phyloP scores from a whole-genome alignment of 2,329 filamentous ascomycete species.

The Pestalotiopsis fici region DNA sequence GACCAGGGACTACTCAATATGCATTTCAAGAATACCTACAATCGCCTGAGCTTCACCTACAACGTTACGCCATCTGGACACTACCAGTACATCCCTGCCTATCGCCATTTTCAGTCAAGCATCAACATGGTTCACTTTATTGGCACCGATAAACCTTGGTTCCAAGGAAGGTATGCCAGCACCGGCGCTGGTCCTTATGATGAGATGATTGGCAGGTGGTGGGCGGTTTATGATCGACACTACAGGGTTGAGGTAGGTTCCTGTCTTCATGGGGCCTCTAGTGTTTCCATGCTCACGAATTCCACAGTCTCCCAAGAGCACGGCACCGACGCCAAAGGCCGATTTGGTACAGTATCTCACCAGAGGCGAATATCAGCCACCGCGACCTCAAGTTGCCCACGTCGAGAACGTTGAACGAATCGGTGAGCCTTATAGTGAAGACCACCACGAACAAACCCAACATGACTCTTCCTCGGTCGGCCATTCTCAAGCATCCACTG shows the following conservation, averaged over 20 bases:
- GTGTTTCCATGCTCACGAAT: conserved; percentile 7
- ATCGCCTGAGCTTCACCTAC: conserved; percentile 91
- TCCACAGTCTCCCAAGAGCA: conserved; percentile 17
- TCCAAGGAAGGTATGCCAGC: conserved; percentile 57
- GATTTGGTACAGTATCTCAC: conserved; percentile 54
- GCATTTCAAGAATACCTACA: conserved; percentile 82
- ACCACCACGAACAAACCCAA: conserved; percentile 20
- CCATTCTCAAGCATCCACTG: conserved; percentile 12
- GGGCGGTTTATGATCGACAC: conserved; percentile 90
- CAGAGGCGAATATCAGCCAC: conserved; percentile 52
- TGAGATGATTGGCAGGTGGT: conserved; percentile 87
- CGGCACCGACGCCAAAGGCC: conserved; percentile 17
- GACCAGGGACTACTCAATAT: conserved; percentile 96
- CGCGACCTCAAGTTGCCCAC: background rate
- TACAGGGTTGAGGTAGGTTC: conserved; percentile 59
- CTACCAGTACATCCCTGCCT: conserved; percentile 97
- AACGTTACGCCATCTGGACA: conserved; percentile 96
- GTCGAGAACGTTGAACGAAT: conserved; percentile 24
- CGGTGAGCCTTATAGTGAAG: conserved; percentile 32
- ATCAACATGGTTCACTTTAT: conserved; percentile 96
- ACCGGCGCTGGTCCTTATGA: conserved; percentile 68
- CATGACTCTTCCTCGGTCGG: conserved; percentile 13
- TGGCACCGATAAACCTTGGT: conserved; percentile 88
- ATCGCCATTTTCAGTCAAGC: conserved; percentile 85
- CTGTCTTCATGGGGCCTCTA: too few species aligned